A percentile compares a stretch with the other conserved stretches of the same genome.
These are phyloP conservation scores for Nidularia pulvinata DNA, from an alignment of 768 basidiomycete species.

Conservation along the genomic window DNA sequence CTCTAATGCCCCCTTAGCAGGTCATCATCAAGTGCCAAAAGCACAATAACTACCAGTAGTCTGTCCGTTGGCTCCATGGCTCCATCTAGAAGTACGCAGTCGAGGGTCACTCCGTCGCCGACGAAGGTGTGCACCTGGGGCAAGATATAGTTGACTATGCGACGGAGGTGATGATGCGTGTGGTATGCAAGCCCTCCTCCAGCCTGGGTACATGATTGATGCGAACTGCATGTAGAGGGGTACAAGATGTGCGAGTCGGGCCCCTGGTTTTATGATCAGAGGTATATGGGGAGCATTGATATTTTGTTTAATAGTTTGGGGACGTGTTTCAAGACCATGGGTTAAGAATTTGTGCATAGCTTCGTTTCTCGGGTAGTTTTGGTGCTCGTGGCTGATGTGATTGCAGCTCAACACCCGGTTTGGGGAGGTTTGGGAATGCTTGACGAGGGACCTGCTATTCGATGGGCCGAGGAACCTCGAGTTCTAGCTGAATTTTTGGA, in stretches of 20 bases:
- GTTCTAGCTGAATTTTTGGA: slow-evolving; percentile 91
- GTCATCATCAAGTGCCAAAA: slow-evolving; percentile 91
- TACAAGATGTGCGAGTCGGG: slow-evolving; percentile 66
- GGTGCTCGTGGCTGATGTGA: not conserved
- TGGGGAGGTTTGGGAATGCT: slow-evolving; percentile 78
- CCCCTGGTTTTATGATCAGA: slow-evolving; percentile 71
- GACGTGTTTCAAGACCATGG: slow-evolving; percentile 84
- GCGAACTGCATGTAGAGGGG: slow-evolving; percentile 62
- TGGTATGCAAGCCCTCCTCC: slow-evolving; percentile 65
- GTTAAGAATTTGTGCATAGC: slow-evolving; percentile 67
- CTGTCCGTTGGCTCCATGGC: slow-evolving; percentile 68
- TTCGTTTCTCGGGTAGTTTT: not conserved
- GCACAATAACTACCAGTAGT: slow-evolving; percentile 87
- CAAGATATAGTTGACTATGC: slow-evolving; percentile 50
- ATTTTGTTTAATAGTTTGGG: slow-evolving; percentile 68
- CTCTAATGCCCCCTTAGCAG: slow-evolving; percentile 20
- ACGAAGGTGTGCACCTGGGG: not conserved
- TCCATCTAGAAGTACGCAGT: slow-evolving; percentile 61
- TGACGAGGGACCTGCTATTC: slow-evolving; percentile 85
- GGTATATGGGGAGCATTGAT: slow-evolving; percentile 75
- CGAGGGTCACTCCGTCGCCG: slow-evolving; percentile 35
- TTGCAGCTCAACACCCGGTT: not conserved
- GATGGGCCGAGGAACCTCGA: slow-evolving; percentile 78
- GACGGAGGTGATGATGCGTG: slow-evolving; percentile 63
- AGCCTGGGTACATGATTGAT: slow-evolving; percentile 83